Conservation (phyloP, 129 eudicot genomes). For the Flaveria brownii region DNA sequence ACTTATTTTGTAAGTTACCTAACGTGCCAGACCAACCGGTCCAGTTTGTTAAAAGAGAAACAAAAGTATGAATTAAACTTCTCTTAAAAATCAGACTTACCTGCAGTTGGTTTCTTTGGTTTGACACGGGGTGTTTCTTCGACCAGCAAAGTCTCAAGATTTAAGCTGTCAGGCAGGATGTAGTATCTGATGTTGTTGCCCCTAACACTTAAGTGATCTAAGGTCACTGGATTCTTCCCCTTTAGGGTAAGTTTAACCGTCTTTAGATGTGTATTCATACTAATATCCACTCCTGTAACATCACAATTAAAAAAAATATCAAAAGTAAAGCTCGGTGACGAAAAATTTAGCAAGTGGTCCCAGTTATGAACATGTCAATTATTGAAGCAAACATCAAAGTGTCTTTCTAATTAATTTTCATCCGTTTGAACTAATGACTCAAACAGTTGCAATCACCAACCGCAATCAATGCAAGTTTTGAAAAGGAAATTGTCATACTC, state of each 20-base stretch:
- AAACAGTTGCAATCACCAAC: background rate
- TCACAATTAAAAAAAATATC: background rate
- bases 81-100: constrained; percentile 31
- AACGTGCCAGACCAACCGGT: background rate
- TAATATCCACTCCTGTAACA: constrained; percentile 81
- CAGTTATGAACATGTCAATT: background rate
- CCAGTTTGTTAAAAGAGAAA: background rate
- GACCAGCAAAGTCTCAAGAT: constrained; percentile 87
- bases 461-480: constrained; percentile 10
- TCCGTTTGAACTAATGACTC: background rate
- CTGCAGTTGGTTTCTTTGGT: constrained; percentile 97
- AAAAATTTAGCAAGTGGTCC: constrained; percentile 2
- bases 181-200: constrained; percentile 93
- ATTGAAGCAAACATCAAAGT: background rate
- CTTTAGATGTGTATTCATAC: constrained; percentile 94
- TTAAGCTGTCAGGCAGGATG: constrained; percentile 91
- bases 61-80: background rate
- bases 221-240: constrained; percentile 88
- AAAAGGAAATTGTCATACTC: background rate
- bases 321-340: background rate
- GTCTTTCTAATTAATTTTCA: constrained; percentile 2
- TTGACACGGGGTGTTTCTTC: constrained; percentile 95
- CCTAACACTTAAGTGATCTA: constrained; percentile 94
- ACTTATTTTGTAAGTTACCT: background rate
- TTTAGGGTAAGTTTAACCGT: constrained; percentile 85